Base-by-base conservation (phyloP, 2,329 filamentous ascomycete species). In the Aspergillus quadrilineatus region DNA sequence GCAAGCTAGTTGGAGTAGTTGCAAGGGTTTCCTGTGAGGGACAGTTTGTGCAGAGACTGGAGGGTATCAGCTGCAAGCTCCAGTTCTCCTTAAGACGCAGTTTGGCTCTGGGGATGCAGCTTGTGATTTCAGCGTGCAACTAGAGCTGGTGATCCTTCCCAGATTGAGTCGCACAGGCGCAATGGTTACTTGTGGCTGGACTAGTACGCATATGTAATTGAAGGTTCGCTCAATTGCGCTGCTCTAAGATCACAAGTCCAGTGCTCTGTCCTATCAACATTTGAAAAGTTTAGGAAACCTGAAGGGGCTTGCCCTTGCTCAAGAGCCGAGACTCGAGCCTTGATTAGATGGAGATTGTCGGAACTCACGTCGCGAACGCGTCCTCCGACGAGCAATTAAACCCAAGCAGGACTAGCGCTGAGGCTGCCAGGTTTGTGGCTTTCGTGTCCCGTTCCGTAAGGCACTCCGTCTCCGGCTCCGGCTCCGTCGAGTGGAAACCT, bases 11-110 rank as follows among this genome's bases (percentile, higher is more conserved):
- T 44, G 36, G 41, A 17, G 6, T 6, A 26, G 39, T 17, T 45
- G 41, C 41, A 28, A 52, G 50, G 50, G 50, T 22, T 45, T 22
- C 30, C 50, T 37, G 50, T 26, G 45, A 52, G 50, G 50, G 50
- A 52, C 50, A 28, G 30, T 5, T 44, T 52, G 14, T 5, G 26
- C 22, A 15, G 48, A 17, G 36, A 22, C 30, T 48, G 14, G 34
- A 37, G 34, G 34, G 34, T 26, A 22, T 22, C 22, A 6, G 6
- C 26, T 28, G 49, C 4, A 15, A 30, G 29, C 22, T 32, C 6
- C 10, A 32, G 41, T 36, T 22, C 34, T 14, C 34, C 34, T 22
- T 9, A 12, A 37, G 8, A 14, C 9, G 10, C 12, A 14, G 34
- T 37, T 37, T 37, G 34, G 14, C 2, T 14, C 34, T 37, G 10